A percentile compares a stretch with the other conserved stretches of the same genome.
Conservation (phyloP, 345 rosid species). For the Acer saccharum region DNA sequence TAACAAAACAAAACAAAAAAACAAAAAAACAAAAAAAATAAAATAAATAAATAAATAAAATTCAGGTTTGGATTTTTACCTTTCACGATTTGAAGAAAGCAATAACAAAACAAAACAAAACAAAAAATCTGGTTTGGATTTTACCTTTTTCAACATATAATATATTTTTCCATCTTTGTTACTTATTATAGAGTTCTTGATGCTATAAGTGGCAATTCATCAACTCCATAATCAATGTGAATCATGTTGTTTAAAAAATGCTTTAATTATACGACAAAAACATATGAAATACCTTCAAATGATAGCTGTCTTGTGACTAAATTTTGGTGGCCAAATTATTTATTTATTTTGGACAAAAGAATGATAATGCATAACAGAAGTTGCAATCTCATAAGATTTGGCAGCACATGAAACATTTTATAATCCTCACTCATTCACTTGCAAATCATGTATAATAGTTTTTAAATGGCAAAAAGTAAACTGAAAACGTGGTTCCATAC, state of each 20-base stretch:
- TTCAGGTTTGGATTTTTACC: no score
- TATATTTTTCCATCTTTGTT: background rate
- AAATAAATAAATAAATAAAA: no score
- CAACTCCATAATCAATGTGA: no score
- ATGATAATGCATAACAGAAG: background rate
- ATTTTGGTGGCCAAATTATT: background rate
- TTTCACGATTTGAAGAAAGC: no score
- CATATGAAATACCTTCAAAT: conserved; percentile 5
- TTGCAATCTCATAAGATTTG: background rate
- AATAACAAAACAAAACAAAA: no score
- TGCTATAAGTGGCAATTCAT: no score
- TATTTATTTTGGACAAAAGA: no score
- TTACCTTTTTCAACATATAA: background rate
- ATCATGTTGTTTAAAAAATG: no score
- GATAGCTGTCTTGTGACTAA: background rate
- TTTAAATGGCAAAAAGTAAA: background rate
- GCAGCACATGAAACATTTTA: background rate
- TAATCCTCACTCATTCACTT: background rate
- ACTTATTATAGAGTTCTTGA: background rate
- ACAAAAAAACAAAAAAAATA: no score
- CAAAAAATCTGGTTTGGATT: background rate
- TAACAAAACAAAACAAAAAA: no score
- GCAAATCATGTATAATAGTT: background rate
- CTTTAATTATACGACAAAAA: no score
- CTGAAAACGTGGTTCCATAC: background rate